Conservation (phyloP, 2,329 filamentous ascomycete species). For the Aciculosporium take region DNA sequence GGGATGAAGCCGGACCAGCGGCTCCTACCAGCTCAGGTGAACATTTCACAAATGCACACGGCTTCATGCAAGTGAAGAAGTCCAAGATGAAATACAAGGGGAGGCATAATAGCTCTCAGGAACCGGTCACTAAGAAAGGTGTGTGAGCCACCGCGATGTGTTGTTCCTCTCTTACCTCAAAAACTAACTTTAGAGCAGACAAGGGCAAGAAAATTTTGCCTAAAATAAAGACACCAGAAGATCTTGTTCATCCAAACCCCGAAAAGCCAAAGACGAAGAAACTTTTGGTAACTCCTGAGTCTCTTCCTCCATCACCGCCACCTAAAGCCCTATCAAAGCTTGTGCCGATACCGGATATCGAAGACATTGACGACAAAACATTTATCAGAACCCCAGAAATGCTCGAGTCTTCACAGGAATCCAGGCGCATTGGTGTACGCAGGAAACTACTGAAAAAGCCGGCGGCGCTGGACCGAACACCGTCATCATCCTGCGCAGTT, state of each 20-base stretch:
- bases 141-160: background rate
- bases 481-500: conserved; percentile 9
- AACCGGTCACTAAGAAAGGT: conserved; percentile 8
- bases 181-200: background rate
- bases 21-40: conserved; percentile 9
- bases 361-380: background rate
- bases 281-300: background rate
- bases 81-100: conserved; percentile 15
- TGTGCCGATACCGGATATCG: background rate
- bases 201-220: background rate
- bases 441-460: background rate
- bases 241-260: background rate
- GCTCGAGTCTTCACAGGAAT: background rate
- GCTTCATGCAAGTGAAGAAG: conserved; percentile 11
- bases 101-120: conserved; percentile 11
- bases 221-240: conserved; percentile 4
- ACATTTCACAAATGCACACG: conserved; percentile 12
- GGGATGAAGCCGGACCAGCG: background rate
- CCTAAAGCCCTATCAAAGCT: conserved; percentile 2
- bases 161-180: background rate
- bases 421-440: background rate
- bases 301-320: background rate
- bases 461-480: background rate
- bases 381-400: background rate
- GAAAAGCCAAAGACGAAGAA: conserved; percentile 2